Evolutionary conservation across 306 rosid genomes (phyloP).

Genomic region (Lathyrus sativus): DNA sequence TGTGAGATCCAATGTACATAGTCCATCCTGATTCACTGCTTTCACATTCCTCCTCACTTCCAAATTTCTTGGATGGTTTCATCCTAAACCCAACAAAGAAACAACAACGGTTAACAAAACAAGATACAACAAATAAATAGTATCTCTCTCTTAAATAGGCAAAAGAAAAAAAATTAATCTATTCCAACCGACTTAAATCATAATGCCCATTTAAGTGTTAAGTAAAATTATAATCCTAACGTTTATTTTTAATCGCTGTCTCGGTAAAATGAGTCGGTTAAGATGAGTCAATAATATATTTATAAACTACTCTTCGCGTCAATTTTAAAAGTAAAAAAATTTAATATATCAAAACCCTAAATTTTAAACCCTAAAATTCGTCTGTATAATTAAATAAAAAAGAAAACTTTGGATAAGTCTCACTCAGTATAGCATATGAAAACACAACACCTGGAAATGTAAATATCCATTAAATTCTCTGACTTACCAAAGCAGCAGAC

Average conservation of each 20-base stretch:
- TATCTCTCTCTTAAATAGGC: conserved; percentile 34
- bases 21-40: conserved; percentile 99
- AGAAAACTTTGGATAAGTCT: conserved; percentile 35
- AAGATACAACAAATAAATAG: background rate
- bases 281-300: too few species aligned
- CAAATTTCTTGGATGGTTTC: conserved; percentile 63
- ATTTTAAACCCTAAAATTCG: too few species aligned
- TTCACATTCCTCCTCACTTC: conserved; percentile 76
- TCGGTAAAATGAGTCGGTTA: too few species aligned
- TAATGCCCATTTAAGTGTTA: background rate
- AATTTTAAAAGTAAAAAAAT: too few species aligned
- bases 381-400: too few species aligned
- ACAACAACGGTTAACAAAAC: background rate
- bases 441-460: conserved; percentile 69
- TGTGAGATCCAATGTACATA: conserved; percentile 80
- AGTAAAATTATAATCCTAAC: too few species aligned
- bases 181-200: background rate
- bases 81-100: conserved; percentile 40
- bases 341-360: too few species aligned
- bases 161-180: conserved; percentile 33
- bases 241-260: too few species aligned
- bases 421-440: conserved; percentile 31
- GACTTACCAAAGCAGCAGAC: conserved; percentile 61
- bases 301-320: too few species aligned
- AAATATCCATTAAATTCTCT: conserved; percentile 69